Conservation (phyloP, 2,329 filamentous ascomycete genomes). For the Colletotrichum orchidophilum region DNA sequence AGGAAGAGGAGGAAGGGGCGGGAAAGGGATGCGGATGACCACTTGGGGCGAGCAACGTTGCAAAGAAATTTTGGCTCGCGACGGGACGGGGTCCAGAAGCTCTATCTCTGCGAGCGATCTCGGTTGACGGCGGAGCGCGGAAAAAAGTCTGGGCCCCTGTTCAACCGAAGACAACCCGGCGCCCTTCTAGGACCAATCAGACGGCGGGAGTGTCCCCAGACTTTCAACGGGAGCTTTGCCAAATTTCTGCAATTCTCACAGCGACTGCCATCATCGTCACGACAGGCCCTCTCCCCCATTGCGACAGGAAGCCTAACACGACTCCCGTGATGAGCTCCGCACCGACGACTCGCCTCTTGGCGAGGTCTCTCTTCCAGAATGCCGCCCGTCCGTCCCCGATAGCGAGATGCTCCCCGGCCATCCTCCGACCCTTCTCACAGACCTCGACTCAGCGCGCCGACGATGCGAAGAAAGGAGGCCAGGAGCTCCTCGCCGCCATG, state of each 20-base stretch:
- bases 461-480: slow-evolving; percentile 35
- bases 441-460: slow-evolving; percentile 41
- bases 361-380: slow-evolving; percentile 47
- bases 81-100: slow-evolving; percentile 23
- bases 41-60: slow-evolving; percentile 41
- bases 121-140: slow-evolving; percentile 47
- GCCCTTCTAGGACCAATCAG: slow-evolving; percentile 2
- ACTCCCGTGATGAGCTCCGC: slow-evolving; percentile 53
- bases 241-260: slow-evolving; percentile 30
- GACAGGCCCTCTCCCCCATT: not conserved
- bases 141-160: slow-evolving; percentile 35
- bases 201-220: slow-evolving; percentile 1
- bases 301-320: slow-evolving; percentile 40
- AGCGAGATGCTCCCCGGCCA: slow-evolving; percentile 34
- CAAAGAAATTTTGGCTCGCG: slow-evolving; percentile 47
- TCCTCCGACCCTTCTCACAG: slow-evolving; percentile 50
- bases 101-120: slow-evolving; percentile 43
- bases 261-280: slow-evolving; percentile 8
- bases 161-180: slow-evolving; percentile 30
- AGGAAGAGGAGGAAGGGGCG: slow-evolving; percentile 36
- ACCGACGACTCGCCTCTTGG: slow-evolving; percentile 53
- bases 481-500: slow-evolving; percentile 34
- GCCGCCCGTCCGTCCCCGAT: slow-evolving; percentile 35
- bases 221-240: slow-evolving; percentile 18
- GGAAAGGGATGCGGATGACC: slow-evolving; percentile 33